Evolutionary conservation across 169 alveolate genomes (phyloP), one percentile per base, ranked within the genome.

Genomic region (Plasmodium coatneyi): DNA sequence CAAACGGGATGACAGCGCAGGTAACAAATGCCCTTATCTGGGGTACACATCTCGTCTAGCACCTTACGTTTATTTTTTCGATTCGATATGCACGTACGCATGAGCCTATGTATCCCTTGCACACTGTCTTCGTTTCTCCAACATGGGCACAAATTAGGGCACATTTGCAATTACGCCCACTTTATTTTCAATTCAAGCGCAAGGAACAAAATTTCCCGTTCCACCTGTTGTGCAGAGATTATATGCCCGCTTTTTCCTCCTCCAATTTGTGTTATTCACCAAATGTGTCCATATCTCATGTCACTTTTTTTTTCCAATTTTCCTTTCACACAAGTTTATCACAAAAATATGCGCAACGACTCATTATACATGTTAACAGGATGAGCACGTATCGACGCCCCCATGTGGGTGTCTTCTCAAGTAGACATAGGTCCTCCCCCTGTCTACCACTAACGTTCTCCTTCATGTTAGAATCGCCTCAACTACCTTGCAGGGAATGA

Each of bases 1-100:
- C 49, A 36, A 36, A 39, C 25, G 72, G 22, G 43, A 89, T 32
- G 81, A 39, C 34, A 25, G 36, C 36, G 16, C 82, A 89, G 94
- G 94, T 89, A 66, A 72, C 34, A 28, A 84, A 22, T 66, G 41
- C 43, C 22, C 30, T 9, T 22, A 84, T 46, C 7, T 28, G 10
- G 22, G 39, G 25, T 28, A n/a, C 14, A 4, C 70, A 22, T 66
- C 72, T 56, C 32, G 7, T 49, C 22, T 56, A 1, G 9, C n/a
- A 83, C 10, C 30, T 66, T 66, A 25, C 19, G 16, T 19, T 22
- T 66, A 66, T 7, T 66, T 66, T 66, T 14, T 66, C 36, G 16
- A 66, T 19, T 25, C n/a, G 5, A 19, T 66, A 66, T 66, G 76
- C 30, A 66, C 36, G 34, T 66, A 66, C 36, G 9, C 28, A 66